phyloP scores from a whole-genome alignment of 371 early-diverging fungal species.

The Syncephalastrum monosporum region DNA sequence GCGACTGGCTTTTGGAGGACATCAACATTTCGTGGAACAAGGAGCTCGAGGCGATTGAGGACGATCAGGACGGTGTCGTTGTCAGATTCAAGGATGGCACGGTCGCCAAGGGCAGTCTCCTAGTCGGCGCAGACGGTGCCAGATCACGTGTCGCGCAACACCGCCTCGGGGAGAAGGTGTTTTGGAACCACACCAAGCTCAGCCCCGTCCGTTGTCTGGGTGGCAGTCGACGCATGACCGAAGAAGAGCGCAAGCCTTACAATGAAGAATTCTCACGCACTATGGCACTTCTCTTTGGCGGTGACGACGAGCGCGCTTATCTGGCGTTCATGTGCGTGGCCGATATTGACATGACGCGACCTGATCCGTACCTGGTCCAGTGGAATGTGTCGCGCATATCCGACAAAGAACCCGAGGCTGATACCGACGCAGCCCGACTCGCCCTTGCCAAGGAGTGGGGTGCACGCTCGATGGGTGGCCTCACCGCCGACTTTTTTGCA shows the following conservation, averaged over 20 bases:
- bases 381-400: conserved; percentile 5
- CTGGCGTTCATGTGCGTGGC: background rate
- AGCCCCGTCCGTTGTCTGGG: conserved; percentile 8
- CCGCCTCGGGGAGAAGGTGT: conserved; percentile 5
- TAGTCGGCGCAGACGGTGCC: conserved; percentile 20
- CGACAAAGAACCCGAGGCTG: background rate
- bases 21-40: conserved; percentile 18
- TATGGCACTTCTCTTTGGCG: background rate
- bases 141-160: conserved; percentile 11
- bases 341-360: conserved; percentile 7
- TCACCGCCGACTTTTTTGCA: background rate
- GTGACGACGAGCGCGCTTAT: background rate
- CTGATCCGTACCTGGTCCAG: background rate
- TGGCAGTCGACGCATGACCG: conserved; percentile 3
- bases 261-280: background rate
- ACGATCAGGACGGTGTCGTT: conserved; percentile 18
- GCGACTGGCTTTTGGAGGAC: conserved; percentile 11
- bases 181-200: conserved; percentile 1
- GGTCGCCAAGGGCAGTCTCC: conserved; percentile 11
- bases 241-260: background rate
- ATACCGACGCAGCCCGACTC: conserved; percentile 9
- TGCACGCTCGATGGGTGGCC: no score
- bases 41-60: conserved; percentile 1
- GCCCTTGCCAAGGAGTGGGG: conserved; percentile 11
- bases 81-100: conserved; percentile 26